These are phyloP conservation scores for Beauveria sp. DNA, from an alignment of 2,329 filamentous ascomycete species.

Conservation along the genomic window DNA sequence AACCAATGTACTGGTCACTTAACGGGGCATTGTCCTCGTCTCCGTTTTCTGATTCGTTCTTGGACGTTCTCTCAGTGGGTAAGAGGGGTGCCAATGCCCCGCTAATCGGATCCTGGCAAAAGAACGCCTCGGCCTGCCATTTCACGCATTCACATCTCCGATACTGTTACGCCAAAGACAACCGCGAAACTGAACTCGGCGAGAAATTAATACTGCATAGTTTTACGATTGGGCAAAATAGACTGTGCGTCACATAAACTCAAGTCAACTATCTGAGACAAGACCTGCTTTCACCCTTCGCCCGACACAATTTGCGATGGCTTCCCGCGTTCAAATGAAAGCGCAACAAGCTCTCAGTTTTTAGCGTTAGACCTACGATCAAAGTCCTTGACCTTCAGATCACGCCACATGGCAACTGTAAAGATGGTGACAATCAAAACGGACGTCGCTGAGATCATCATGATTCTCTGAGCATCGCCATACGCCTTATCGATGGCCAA, in stretches of 20 bases:
- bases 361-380: background rate
- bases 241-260: too few relatives aligned
- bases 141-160: too few relatives aligned
- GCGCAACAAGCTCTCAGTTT: background rate
- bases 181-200: too few relatives aligned
- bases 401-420: conserved; percentile 1
- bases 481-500: background rate
- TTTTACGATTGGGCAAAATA: too few relatives aligned
- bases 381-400: conserved; percentile 6
- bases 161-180: too few relatives aligned
- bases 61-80: background rate
- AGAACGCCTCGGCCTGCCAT: too few relatives aligned
- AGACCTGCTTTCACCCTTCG: too few relatives aligned
- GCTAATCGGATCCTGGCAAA: too few relatives aligned
- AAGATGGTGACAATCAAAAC: background rate
- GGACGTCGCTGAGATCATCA: background rate
- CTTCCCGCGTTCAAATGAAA: background rate
- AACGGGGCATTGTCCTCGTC: background rate
- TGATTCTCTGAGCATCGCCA: conserved; percentile 4
- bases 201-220: too few relatives aligned
- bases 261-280: too few relatives aligned
- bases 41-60: background rate
- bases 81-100: background rate
- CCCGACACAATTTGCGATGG: too few relatives aligned
- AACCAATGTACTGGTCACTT: background rate